These are phyloP conservation scores for Aureobasidium vineae DNA, from an alignment of 2,329 filamentous ascomycete species.

Conservation along the genomic window DNA sequence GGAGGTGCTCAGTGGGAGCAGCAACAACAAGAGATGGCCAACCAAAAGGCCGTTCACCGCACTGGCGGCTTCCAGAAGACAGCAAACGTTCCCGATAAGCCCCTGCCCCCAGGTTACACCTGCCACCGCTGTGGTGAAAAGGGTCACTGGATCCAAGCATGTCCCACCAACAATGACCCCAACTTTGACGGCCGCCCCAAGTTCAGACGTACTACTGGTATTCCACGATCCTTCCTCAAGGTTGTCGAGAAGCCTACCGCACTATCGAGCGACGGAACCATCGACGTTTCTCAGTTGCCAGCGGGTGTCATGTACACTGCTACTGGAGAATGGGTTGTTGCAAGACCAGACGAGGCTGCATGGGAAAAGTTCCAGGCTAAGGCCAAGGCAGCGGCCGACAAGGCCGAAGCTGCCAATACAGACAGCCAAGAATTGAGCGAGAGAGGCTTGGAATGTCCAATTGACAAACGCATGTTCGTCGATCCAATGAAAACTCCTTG, in stretches of 20 bases:
- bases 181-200: slow-evolving; percentile 91
- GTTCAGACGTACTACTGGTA: slow-evolving; percentile 94
- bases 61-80: slow-evolving; percentile 55
- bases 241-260: slow-evolving; percentile 89
- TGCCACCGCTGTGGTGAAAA: slow-evolving; percentile 97
- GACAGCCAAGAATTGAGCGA: slow-evolving; percentile 86
- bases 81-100: slow-evolving; percentile 81
- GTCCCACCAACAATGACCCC: slow-evolving; percentile 97
- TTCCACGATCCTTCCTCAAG: slow-evolving; percentile 91
- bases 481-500: slow-evolving; percentile 99
- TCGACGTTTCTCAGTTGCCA: slow-evolving; percentile 76
- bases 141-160: slow-evolving; percentile 98
- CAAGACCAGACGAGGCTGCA: slow-evolving; percentile 88
- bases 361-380: slow-evolving; percentile 98
- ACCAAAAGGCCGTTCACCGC: slow-evolving; percentile 50
- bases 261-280: slow-evolving; percentile 68
- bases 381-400: slow-evolving; percentile 78
- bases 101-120: slow-evolving; percentile 89
- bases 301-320: slow-evolving; percentile 96
- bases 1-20: slow-evolving; percentile 90
- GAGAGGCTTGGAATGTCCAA: slow-evolving; percentile 83
- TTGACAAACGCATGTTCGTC: slow-evolving; percentile 98
- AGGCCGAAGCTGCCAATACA: slow-evolving; percentile 67
- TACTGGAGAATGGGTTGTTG: slow-evolving; percentile 95
- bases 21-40: slow-evolving; percentile 89